phyloP scores from a whole-genome alignment of 2,329 filamentous ascomycete species.

The Colletotrichum acutatum region DNA sequence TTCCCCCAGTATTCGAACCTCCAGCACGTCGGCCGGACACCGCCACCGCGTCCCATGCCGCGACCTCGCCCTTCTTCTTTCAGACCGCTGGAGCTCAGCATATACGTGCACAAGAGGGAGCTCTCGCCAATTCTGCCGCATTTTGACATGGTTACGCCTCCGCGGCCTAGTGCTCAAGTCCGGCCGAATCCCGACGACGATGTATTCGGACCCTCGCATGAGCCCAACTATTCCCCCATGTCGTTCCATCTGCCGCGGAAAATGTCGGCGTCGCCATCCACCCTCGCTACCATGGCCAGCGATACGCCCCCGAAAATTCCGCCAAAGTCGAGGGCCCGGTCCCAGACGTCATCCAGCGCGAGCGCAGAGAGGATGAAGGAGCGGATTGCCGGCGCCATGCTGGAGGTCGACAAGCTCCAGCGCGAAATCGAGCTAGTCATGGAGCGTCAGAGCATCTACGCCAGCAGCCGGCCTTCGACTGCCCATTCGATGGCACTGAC shows the following conservation, averaged over 20 bases:
- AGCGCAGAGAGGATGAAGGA: slow-evolving; percentile 64
- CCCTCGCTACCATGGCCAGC: slow-evolving; percentile 37
- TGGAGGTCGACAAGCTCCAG: slow-evolving; percentile 68
- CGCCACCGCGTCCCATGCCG: slow-evolving; percentile 40
- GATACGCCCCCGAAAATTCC: slow-evolving; percentile 54
- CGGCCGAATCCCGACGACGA: slow-evolving; percentile 49
- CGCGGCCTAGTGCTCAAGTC: slow-evolving; percentile 33
- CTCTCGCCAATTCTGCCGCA: slow-evolving; percentile 68
- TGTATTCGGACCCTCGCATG: slow-evolving; percentile 48
- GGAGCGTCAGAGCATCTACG: slow-evolving; percentile 69
- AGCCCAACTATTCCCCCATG: slow-evolving; percentile 61
- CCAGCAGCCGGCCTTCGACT: slow-evolving; percentile 62
- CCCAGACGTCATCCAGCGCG: slow-evolving; percentile 52
- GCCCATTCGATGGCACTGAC: slow-evolving; percentile 51
- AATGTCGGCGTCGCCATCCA: slow-evolving; percentile 48
- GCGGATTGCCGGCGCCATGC: slow-evolving; percentile 66
- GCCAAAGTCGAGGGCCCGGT: slow-evolving; percentile 56
- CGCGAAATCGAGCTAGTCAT: slow-evolving; percentile 69
- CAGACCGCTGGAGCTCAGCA: slow-evolving; percentile 67
- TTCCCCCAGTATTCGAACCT: slow-evolving; percentile 43
- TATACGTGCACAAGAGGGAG: slow-evolving; percentile 57
- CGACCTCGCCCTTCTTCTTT: slow-evolving; percentile 52
- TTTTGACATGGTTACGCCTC: slow-evolving; percentile 53
- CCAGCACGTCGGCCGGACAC: slow-evolving; percentile 39
- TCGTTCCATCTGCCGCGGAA: slow-evolving; percentile 67